phyloP scores from a whole-genome alignment of 805 yeast species.

The Hanseniaspora nectarophila region DNA sequence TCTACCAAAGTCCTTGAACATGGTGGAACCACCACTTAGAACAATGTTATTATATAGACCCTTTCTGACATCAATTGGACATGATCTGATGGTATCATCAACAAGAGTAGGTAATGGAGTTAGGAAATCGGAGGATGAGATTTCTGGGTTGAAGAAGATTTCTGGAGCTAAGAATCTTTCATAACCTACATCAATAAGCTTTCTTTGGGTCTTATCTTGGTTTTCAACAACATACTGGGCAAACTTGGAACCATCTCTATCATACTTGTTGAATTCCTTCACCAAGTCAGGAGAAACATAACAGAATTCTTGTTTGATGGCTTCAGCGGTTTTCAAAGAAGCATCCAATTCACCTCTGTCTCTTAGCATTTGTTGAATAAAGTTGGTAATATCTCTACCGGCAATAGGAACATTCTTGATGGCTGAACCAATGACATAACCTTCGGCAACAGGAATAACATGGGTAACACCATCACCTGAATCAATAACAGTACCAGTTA shows the following conservation, averaged over 20 bases:
- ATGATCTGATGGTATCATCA: conserved; percentile 84
- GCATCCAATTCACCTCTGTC: conserved; percentile 96
- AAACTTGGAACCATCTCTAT: conserved; percentile 84
- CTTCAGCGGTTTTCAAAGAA: conserved; percentile 87
- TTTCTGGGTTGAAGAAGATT: conserved; percentile 95
- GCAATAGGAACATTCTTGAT: conserved; percentile 97
- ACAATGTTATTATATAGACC: conserved; percentile 92
- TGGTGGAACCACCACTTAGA: conserved; percentile 92
- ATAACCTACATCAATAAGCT: conserved; percentile 83
- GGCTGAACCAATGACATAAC: conserved; percentile 94
- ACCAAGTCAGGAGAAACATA: conserved; percentile 97
- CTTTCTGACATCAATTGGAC: conserved; percentile 96
- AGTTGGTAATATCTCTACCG: conserved; percentile 91
- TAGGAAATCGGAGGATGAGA: conserved; percentile 84
- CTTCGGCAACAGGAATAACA: conserved; percentile 98
- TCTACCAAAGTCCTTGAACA: conserved; percentile 97
- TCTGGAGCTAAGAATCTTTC: conserved; percentile 99
- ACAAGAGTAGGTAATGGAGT: conserved; percentile 95
- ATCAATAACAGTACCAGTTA: conserved; percentile 97
- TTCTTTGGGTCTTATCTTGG: conserved; percentile 50
- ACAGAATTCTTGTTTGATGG: conserved; percentile 91
- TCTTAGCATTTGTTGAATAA: conserved; percentile 84
- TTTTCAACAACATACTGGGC: conserved; percentile 85
- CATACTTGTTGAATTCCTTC: conserved; percentile 88
- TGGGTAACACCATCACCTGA: conserved; percentile 99